Percentiles rank a stretch among this genome's conserved stretches.
Evolutionary conservation across 257 asterid species (phyloP).

Genomic region (Plectranthus barbatus): DNA sequence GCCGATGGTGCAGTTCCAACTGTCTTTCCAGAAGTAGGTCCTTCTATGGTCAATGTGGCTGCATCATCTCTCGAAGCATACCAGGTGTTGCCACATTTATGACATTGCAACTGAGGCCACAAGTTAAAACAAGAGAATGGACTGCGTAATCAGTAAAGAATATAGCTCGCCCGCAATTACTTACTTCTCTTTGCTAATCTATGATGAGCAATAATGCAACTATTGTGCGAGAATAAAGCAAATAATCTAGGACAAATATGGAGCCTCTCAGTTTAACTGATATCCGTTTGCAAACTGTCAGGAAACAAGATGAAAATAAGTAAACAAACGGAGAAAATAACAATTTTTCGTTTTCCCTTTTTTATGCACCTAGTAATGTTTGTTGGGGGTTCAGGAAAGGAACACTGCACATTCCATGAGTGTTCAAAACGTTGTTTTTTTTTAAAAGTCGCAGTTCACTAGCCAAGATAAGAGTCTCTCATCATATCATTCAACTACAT

Average conservation of each 20-base stretch:
- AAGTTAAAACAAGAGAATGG: not conserved
- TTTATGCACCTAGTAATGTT: not conserved
- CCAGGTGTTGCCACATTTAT: slow-evolving; percentile 70
- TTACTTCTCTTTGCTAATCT: too few species aligned
- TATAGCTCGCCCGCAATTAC: too few species aligned
- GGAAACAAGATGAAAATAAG: not conserved
- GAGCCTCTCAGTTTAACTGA: not conserved
- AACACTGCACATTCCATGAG: not conserved
- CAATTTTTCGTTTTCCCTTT: not conserved
- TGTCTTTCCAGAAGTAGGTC: slow-evolving; percentile 32
- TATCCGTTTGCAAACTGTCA: not conserved
- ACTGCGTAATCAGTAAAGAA: not conserved
- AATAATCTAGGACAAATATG: not conserved
- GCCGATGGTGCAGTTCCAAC: slow-evolving; percentile 58
- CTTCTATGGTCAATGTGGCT: slow-evolving; percentile 57
- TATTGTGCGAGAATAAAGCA: not conserved
- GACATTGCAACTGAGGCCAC: slow-evolving; percentile 63
- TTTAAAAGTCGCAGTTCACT: not conserved
- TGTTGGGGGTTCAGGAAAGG: not conserved
- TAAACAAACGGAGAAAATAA: too few species aligned
- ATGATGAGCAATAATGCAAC: not conserved
- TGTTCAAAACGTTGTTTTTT: not conserved
- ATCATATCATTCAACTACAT: not conserved
- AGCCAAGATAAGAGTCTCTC: not conserved
- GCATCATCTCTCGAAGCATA: slow-evolving; percentile 75